These are phyloP conservation scores for Juglanconis oblonga DNA, from an alignment of 2,329 filamentous ascomycete genomes.

Conservation along the genomic window DNA sequence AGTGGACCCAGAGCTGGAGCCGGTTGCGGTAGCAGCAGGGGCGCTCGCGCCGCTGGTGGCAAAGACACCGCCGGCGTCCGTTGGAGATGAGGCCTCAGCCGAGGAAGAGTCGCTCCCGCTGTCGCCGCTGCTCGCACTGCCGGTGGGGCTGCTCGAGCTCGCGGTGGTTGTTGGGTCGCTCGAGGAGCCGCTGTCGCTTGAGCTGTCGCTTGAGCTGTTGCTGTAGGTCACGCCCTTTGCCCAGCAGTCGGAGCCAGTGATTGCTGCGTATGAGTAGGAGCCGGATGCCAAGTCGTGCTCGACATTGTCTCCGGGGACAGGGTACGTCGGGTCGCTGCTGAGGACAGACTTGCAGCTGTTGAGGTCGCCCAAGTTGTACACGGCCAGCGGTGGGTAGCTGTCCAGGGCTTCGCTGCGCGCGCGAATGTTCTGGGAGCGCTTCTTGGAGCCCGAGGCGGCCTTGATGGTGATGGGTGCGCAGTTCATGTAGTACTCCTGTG, in stretches of 20 bases:
- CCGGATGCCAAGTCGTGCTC: slow-evolving; percentile 10
- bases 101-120: not conserved
- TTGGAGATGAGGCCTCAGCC: not conserved
- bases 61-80: not conserved
- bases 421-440: slow-evolving; percentile 14
- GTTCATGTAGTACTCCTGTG: slow-evolving; percentile 98
- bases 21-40: slow-evolving; percentile 1
- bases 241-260: slow-evolving; percentile 15
- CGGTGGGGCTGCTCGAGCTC: slow-evolving; percentile 27
- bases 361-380: slow-evolving; percentile 70
- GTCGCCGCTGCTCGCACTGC: slow-evolving; percentile 1
- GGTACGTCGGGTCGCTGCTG: slow-evolving; percentile 59
- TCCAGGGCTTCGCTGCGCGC: slow-evolving; percentile 29
- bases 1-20: slow-evolving; percentile 17
- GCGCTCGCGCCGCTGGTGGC: slow-evolving; percentile 33
- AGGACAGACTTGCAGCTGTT: slow-evolving; percentile 59
- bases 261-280: not conserved
- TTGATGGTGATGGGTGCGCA: slow-evolving; percentile 73
- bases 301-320: slow-evolving; percentile 60
- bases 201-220: slow-evolving; percentile 24
- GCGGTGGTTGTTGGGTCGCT: slow-evolving; percentile 12
- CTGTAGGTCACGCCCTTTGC: slow-evolving; percentile 13
- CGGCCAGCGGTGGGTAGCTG: slow-evolving; percentile 52
- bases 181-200: slow-evolving; percentile 32
- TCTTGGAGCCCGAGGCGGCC: slow-evolving; percentile 24